A percentile compares a stretch with the other conserved stretches of the same genome.
phyloP scores from a whole-genome alignment of 768 basidiomycete species.

The Candolleomyces aberdarensis region DNA sequence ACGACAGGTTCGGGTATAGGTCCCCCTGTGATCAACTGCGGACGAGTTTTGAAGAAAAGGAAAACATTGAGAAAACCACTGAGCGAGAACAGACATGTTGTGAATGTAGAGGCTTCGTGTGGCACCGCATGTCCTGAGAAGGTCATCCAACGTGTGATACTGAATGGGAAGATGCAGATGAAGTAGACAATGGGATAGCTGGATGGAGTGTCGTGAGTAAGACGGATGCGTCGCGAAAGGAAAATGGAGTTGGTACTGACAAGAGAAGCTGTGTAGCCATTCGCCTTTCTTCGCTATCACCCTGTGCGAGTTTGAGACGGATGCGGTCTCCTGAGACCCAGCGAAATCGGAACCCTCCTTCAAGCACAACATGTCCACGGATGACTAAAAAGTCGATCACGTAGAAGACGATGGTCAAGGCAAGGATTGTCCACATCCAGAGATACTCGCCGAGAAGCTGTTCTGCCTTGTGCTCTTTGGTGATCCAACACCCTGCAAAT shows the following conservation, averaged over 20 bases:
- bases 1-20: too few species aligned
- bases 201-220: neutral
- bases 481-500: constrained; percentile 8
- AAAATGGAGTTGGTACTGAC: neutral
- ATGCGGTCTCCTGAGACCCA: neutral
- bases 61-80: constrained; percentile 9
- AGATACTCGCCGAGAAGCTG: constrained; percentile 4
- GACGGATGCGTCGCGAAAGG: neutral
- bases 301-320: neutral
- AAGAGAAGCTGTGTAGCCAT: neutral
- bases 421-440: constrained; percentile 9
- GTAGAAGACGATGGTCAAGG: constrained; percentile 2
- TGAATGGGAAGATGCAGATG: constrained; percentile 5
- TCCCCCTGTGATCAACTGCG: neutral
- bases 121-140: constrained; percentile 1
- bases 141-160: constrained; percentile 2
- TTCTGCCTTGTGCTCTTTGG: neutral
- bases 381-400: constrained; percentile 1
- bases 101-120: neutral
- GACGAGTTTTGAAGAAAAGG: constrained; percentile 9
- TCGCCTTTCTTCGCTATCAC: neutral
- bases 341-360: neutral
- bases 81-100: constrained; percentile 1
- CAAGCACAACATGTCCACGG: neutral
- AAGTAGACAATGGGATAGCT: constrained; percentile 12